Conservation (phyloP, 1,284 basidiomycete species). For the Apiotrichum veenhuisii region DNA sequence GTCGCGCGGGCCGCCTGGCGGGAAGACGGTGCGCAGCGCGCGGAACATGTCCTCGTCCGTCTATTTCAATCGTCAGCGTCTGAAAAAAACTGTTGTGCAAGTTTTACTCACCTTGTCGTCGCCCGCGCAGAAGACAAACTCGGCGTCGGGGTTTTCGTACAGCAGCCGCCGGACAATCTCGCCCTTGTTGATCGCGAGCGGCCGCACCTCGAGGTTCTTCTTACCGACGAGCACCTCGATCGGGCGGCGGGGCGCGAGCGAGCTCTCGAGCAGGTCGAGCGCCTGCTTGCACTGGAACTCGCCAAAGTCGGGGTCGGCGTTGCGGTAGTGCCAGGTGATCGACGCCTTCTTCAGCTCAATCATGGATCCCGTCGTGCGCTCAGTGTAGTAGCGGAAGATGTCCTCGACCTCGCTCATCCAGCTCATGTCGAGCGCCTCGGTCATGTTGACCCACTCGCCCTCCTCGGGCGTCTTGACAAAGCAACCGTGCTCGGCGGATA, state of each 20-base stretch:
- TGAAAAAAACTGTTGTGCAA: neutral
- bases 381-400: slow-evolving; percentile 94
- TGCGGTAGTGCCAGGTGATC: slow-evolving; percentile 97
- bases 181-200: slow-evolving; percentile 93
- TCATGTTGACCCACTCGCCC: slow-evolving; percentile 79
- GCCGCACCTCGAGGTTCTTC: slow-evolving; percentile 97
- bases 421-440: slow-evolving; percentile 87
- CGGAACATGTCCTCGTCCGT: slow-evolving; percentile 98
- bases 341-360: slow-evolving; percentile 96
- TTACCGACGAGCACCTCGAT: slow-evolving; percentile 95
- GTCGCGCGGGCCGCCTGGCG: slow-evolving; percentile 52
- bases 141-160: slow-evolving; percentile 85
- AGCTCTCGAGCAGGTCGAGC: slow-evolving; percentile 92
- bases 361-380: slow-evolving; percentile 90
- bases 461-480: slow-evolving; percentile 75
- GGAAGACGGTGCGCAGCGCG: slow-evolving; percentile 58
- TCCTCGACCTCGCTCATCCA: slow-evolving; percentile 96
- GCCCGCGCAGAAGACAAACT: slow-evolving; percentile 95
- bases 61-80: slow-evolving; percentile 48
- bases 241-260: slow-evolving; percentile 76
- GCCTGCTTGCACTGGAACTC: slow-evolving; percentile 93
- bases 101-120: slow-evolving; percentile 79
- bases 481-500: slow-evolving; percentile 94
- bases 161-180: slow-evolving; percentile 94
- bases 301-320: slow-evolving; percentile 92